Percentiles rank a stretch among this genome's conserved stretches.
These are phyloP conservation scores for Coprinellus aureogranulatus DNA, from an alignment of 768 basidiomycete genomes.

Conservation along the genomic window DNA sequence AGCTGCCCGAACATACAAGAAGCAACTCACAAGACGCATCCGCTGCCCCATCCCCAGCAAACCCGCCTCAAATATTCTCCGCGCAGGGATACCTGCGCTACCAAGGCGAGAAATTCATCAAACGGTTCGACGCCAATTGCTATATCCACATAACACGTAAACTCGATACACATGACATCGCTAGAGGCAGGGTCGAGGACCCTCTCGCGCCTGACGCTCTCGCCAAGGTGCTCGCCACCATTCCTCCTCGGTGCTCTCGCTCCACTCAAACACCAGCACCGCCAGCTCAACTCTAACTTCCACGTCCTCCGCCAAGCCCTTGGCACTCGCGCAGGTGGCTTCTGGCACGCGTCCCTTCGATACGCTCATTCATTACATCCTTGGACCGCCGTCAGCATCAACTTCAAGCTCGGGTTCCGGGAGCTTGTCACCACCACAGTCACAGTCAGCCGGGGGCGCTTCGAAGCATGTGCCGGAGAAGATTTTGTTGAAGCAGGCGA, in stretches of 20 bases:
- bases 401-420: not conserved
- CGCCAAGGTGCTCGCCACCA: slow-evolving; percentile 55
- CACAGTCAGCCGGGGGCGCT: not conserved
- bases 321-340: not conserved
- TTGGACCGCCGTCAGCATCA: slow-evolving; percentile 14
- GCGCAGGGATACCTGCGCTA: slow-evolving; percentile 97
- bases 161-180: slow-evolving; percentile 91
- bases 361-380: slow-evolving; percentile 45
- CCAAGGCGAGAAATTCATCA: slow-evolving; percentile 97
- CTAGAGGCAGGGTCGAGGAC: slow-evolving; percentile 53
- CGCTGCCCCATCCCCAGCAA: too few species aligned
- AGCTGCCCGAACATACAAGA: slow-evolving; percentile 13
- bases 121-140: slow-evolving; percentile 97
- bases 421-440: too few species aligned
- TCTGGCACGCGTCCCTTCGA: slow-evolving; percentile 28
- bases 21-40: not conserved
- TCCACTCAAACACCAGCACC: not conserved
- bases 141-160: slow-evolving; percentile 84
- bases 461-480: slow-evolving; percentile 36
- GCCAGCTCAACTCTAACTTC: not conserved
- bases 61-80: slow-evolving; percentile 66
- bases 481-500: slow-evolving; percentile 40
- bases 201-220: slow-evolving; percentile 39
- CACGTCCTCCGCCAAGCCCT: not conserved
- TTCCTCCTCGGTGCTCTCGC: not conserved